phyloP scores from a whole-genome alignment of 2,329 filamentous ascomycete species.

The Akanthomyces lecanii region DNA sequence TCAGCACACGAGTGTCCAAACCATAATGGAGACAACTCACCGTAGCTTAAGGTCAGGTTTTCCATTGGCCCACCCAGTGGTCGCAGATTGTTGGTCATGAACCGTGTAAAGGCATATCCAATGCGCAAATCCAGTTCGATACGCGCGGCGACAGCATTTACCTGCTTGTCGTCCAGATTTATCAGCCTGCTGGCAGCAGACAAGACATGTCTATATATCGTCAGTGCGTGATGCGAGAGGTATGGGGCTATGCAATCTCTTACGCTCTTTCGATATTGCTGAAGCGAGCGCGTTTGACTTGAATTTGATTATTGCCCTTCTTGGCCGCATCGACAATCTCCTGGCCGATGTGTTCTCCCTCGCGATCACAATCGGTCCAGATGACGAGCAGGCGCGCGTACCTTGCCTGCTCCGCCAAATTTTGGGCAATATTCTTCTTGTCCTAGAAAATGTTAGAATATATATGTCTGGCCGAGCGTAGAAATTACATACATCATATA shows the following conservation, averaged over 20 bases:
- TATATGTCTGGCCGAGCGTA: not conserved
- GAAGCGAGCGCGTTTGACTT: constrained; percentile 83
- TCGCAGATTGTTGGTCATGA: constrained; percentile 76
- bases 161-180: constrained; percentile 77
- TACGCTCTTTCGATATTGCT: constrained; percentile 93
- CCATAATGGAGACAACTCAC: constrained; percentile 37
- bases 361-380: constrained; percentile 98
- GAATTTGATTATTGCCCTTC: constrained; percentile 66
- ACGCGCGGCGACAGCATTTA: constrained; percentile 79
- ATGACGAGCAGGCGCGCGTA: constrained; percentile 77
- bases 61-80: constrained; percentile 63
- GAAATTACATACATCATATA: constrained; percentile 55
- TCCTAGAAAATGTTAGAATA: constrained; percentile 46
- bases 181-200: constrained; percentile 74
- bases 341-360: constrained; percentile 92
- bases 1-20: constrained; percentile 12
- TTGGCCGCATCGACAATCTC: constrained; percentile 82
- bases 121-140: constrained; percentile 93
- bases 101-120: constrained; percentile 86
- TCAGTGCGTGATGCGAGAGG: constrained; percentile 14
- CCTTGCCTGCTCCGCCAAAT: constrained; percentile 76
- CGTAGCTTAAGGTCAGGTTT: constrained; percentile 72
- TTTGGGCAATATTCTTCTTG: constrained; percentile 75
- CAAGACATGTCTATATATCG: constrained; percentile 67
- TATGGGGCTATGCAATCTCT: constrained; percentile 28